These are phyloP conservation scores for Sanghuangporus sanghuang DNA, from an alignment of 1,284 basidiomycete species.

Conservation along the genomic window DNA sequence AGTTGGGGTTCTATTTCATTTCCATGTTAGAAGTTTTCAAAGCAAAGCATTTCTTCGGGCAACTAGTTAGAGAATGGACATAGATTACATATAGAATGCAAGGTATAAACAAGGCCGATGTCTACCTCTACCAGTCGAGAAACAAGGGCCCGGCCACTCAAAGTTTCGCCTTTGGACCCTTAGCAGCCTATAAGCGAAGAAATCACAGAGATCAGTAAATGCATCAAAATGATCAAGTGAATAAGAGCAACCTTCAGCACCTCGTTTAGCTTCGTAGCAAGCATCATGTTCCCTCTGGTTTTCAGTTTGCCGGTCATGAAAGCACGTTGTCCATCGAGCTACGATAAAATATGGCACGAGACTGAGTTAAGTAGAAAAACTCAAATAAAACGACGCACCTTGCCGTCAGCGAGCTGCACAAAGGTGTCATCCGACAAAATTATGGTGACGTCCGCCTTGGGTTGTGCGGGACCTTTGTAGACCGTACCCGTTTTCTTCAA, in stretches of 20 bases:
- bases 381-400: constrained; percentile 37
- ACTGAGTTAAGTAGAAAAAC: neutral
- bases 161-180: constrained; percentile 19
- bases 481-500: constrained; percentile 86
- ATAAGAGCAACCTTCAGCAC: constrained; percentile 64
- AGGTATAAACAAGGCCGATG: neutral
- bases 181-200: constrained; percentile 8
- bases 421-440: constrained; percentile 71
- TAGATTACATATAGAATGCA: neutral
- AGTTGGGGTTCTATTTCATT: too few species aligned
- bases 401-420: constrained; percentile 59
- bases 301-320: constrained; percentile 92
- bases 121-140: neutral
- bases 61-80: neutral
- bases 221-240: neutral
- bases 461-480: constrained; percentile 72
- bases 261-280: constrained; percentile 81
- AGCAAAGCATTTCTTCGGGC: neutral
- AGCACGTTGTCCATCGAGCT: constrained; percentile 87
- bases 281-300: constrained; percentile 83
- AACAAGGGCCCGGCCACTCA: neutral
- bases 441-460: constrained; percentile 75
- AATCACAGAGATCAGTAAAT: neutral
- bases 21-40: too few species aligned
- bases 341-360: constrained; percentile 1